A percentile compares a stretch with the other conserved stretches of the same genome.
Conservation (phyloP, 805 yeast species). For the Metschnikowia sp. region DNA sequence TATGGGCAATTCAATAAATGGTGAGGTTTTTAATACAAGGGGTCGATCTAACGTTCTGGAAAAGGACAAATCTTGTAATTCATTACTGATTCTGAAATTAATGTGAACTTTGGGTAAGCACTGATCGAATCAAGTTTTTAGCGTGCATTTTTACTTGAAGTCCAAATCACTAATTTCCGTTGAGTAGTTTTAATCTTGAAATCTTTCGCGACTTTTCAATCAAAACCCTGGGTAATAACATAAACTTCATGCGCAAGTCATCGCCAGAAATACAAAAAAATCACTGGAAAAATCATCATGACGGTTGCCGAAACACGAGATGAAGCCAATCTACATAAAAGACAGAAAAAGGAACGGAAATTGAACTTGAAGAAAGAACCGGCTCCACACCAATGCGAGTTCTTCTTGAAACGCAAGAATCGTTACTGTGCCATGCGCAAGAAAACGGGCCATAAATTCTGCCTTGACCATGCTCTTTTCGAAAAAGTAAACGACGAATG, state of each 20-base stretch:
- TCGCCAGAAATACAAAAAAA: not conserved
- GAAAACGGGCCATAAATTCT: constrained; percentile 44
- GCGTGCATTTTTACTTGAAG: too few species aligned
- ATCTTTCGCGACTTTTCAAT: too few species aligned
- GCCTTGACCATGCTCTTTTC: constrained; percentile 57
- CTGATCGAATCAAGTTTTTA: too few species aligned
- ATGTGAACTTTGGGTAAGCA: too few species aligned
- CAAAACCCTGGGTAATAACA: too few species aligned
- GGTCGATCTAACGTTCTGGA: too few species aligned
- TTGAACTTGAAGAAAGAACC: constrained; percentile 2
- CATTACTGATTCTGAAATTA: too few species aligned
- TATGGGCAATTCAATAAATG: too few species aligned
- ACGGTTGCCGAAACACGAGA: too few species aligned
- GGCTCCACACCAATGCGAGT: constrained; percentile 41
- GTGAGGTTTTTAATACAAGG: too few species aligned
- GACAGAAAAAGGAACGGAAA: constrained; percentile 2
- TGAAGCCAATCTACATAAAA: not conserved
- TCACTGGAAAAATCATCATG: too few species aligned
- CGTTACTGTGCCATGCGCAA: constrained; percentile 63
- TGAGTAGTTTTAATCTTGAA: not conserved
- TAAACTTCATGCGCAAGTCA: not conserved
- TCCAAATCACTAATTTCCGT: not conserved
- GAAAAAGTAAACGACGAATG: constrained; percentile 12
- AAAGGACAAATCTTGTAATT: too few species aligned
- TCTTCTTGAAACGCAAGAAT: constrained; percentile 45